These are phyloP conservation scores for Beauveria varroae DNA, from an alignment of 2,329 filamentous ascomycete species.

Conservation along the genomic window DNA sequence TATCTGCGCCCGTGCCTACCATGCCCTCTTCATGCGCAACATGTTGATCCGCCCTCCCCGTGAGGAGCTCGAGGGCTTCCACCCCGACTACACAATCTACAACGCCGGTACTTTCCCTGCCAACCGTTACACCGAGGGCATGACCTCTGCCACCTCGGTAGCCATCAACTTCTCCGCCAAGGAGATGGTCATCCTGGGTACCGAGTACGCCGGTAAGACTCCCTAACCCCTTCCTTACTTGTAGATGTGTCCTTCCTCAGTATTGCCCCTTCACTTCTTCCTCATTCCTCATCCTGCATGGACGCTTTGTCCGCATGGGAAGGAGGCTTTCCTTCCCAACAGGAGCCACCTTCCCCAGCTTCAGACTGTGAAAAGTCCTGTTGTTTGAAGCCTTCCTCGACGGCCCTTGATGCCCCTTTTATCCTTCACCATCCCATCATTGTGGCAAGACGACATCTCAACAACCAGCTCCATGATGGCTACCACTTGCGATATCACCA, in stretches of 20 bases:
- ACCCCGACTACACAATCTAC: conserved; percentile 99
- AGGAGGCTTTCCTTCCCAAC: no score
- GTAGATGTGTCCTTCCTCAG: background rate
- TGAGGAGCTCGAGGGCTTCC: conserved; percentile 94
- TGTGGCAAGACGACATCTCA: no score
- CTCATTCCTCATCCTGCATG: no score
- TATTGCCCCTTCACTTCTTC: no score
- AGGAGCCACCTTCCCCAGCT: no score
- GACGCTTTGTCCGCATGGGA: no score
- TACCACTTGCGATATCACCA: no score
- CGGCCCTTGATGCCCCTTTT: no score
- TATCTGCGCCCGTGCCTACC: conserved; percentile 97
- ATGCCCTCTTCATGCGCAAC: conserved; percentile 99
- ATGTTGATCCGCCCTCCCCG: conserved; percentile 94
- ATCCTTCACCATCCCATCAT: no score
- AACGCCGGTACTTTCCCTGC: conserved; percentile 97
- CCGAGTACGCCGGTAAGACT: conserved; percentile 70
- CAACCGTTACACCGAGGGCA: conserved; percentile 95
- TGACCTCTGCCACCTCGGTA: conserved; percentile 97
- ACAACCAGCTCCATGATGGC: no score
- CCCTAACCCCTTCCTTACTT: background rate
- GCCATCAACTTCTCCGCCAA: conserved; percentile 99
- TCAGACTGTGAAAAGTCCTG: no score
- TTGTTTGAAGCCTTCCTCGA: no score
- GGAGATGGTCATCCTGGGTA: conserved; percentile 99